Evolutionary conservation across 2,329 filamentous ascomycete genomes (phyloP).

Genomic region (Coniochaeta hoffmannii): DNA sequence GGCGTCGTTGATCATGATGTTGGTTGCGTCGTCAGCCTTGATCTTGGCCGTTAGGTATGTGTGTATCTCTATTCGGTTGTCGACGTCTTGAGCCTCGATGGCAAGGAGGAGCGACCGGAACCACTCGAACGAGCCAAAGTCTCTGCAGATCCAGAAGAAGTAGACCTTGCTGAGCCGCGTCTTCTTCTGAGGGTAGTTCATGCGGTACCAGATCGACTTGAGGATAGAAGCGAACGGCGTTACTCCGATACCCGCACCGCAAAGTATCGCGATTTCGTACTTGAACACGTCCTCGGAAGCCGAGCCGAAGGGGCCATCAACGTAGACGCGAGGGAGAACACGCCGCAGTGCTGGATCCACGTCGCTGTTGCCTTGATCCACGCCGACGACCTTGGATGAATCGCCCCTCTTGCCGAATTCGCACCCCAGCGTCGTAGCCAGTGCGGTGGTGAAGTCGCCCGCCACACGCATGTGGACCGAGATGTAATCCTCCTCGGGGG

Average conservation of each 20-base stretch:
- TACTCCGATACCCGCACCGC: slow-evolving; percentile 75
- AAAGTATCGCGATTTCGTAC: slow-evolving; percentile 73
- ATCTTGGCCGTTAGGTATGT: slow-evolving; percentile 84
- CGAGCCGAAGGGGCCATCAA: slow-evolving; percentile 80
- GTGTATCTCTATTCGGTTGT: slow-evolving; percentile 81
- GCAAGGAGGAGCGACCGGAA: slow-evolving; percentile 77
- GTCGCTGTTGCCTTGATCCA: slow-evolving; percentile 50
- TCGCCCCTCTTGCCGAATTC: slow-evolving; percentile 56
- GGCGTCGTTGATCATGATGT: slow-evolving; percentile 89
- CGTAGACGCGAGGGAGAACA: slow-evolving; percentile 70
- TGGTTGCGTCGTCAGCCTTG: slow-evolving; percentile 77
- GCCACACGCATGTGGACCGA: slow-evolving; percentile 77
- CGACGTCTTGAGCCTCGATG: slow-evolving; percentile 79
- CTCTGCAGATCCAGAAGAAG: slow-evolving; percentile 88
- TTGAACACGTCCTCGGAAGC: slow-evolving; percentile 88
- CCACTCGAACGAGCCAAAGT: slow-evolving; percentile 86
- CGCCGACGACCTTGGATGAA: slow-evolving; percentile 60
- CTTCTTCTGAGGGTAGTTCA: slow-evolving; percentile 79
- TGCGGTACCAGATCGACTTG: slow-evolving; percentile 89
- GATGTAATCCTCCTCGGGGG: slow-evolving; percentile 84
- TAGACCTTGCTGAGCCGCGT: slow-evolving; percentile 79
- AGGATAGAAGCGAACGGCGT: slow-evolving; percentile 83
- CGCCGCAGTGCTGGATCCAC: slow-evolving; percentile 65
- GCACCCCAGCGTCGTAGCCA: slow-evolving; percentile 67
- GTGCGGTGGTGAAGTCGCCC: slow-evolving; percentile 70